Base-by-base conservation (phyloP, 1,284 basidiomycete species). In the Clitocybe nebularis region DNA sequence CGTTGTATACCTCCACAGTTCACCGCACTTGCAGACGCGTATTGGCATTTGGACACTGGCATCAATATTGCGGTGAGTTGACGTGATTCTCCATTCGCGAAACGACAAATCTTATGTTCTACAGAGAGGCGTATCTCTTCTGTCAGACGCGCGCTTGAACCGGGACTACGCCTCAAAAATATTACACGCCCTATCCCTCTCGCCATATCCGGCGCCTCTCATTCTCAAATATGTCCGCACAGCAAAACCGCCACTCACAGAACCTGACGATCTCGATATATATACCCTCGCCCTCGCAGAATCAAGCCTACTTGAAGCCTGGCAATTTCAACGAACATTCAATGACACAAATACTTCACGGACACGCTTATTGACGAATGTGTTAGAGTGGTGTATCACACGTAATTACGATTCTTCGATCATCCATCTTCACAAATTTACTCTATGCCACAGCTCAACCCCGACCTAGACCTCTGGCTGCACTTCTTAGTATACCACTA, bases 1-100 rank as follows among this genome's bases (percentile, higher is more conserved):
- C 67, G 71, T 26, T 76, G 72, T 49, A 81, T 89, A 46, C 78
- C 83, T 5, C 81, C 84, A 2, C 85, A 88, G 52, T 89, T 88
- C 53, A 68, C 74, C 10, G 68, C 74, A 6, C 68, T 89, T 34
- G 75, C 83, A 16, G 82, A 88, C 61, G 87, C 86, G 54, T 90
- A 89, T 64, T 90, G 85, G 84, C 65, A 76, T 54, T 62, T 90
- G 51, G 87, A 90, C 61, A 71, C 76, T 2, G 84, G 81, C n/a
- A 64, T 72, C 14, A 67, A 80, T 33, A 58, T 84, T 41, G 56
- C 69, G 37, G 84, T 87, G 59, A 50, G 82, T 74, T 19, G 29
- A 28, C 8, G 41, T 38, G n/a, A 24, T 22, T 24, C 29, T 2
- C 8, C 9, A 10, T 32, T 8, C 19, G 29, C 9, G 19, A 14